Conservation (phyloP, 768 basidiomycete species). For the Russula ochroleuca region DNA sequence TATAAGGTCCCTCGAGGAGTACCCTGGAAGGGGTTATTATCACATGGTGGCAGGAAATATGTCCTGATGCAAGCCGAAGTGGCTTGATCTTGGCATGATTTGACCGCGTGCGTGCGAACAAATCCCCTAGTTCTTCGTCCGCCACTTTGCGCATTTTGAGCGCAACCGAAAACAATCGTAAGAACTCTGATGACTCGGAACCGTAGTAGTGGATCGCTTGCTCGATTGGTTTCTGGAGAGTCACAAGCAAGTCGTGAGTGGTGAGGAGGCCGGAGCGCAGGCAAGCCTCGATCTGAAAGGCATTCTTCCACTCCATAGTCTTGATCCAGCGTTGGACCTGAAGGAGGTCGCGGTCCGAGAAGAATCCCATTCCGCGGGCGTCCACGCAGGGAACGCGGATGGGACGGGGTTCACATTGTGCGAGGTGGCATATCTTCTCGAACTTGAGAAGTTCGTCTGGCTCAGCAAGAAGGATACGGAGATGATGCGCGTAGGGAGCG, state of each 20-base stretch:
- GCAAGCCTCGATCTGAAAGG: constrained; percentile 73
- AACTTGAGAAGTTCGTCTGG: constrained; percentile 51
- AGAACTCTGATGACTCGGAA: constrained; percentile 41
- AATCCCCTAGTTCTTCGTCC: constrained; percentile 42
- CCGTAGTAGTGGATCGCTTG: constrained; percentile 37
- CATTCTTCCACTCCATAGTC: constrained; percentile 57
- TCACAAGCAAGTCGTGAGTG: constrained; percentile 48
- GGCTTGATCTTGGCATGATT: constrained; percentile 26
- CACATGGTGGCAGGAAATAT: constrained; percentile 67
- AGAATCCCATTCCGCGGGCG: constrained; percentile 49
- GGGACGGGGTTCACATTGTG: constrained; percentile 39
- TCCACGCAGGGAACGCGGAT: constrained; percentile 40
- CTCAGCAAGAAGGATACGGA: constrained; percentile 58
- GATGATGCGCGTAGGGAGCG: constrained; percentile 66
- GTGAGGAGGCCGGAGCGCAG: constrained; percentile 60
- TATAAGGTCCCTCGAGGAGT: constrained; percentile 70
- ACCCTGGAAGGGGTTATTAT: constrained; percentile 73
- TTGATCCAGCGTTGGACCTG: constrained; percentile 43
- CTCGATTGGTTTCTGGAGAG: constrained; percentile 44
- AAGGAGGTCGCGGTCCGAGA: constrained; percentile 44
- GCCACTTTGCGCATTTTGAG: constrained; percentile 44
- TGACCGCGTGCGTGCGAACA: constrained; percentile 42
- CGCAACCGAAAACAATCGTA: constrained; percentile 51
- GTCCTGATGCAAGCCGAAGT: constrained; percentile 34
- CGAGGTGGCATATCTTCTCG: constrained; percentile 47